These are phyloP conservation scores for Rubus idaeus DNA, from an alignment of 306 rosid genomes.

Conservation along the genomic window DNA sequence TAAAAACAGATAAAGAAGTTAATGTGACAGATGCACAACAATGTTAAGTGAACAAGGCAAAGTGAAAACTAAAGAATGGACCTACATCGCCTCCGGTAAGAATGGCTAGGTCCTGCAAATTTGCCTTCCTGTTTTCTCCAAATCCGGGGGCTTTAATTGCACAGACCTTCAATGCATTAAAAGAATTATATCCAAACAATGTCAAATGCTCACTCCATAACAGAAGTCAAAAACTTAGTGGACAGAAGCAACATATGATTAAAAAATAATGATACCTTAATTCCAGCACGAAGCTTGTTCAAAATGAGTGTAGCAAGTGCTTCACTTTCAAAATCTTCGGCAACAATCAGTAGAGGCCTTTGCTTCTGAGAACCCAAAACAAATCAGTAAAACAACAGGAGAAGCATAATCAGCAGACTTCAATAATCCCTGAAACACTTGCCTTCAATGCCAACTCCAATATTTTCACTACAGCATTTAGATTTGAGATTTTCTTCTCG, in stretches of 20 bases:
- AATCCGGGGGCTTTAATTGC: slow-evolving; percentile 96
- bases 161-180: slow-evolving; percentile 57
- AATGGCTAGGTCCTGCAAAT: slow-evolving; percentile 78
- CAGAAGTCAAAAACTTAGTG: not conserved
- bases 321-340: slow-evolving; percentile 96
- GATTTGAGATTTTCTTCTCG: slow-evolving; percentile 86
- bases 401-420: slow-evolving; percentile 7
- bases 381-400: not conserved
- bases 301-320: slow-evolving; percentile 85
- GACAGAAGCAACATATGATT: too few relatives aligned
- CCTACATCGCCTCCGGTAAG: slow-evolving; percentile 86
- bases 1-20: not conserved
- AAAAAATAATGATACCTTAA: slow-evolving; percentile 51
- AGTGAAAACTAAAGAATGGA: not conserved
- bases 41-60: not conserved
- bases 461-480: slow-evolving; percentile 79
- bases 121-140: slow-evolving; percentile 83
- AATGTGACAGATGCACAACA: not conserved
- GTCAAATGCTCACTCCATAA: slow-evolving; percentile 1
- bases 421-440: slow-evolving; percentile 25
- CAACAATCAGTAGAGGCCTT: slow-evolving; percentile 73
- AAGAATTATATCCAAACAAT: slow-evolving; percentile 1
- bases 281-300: slow-evolving; percentile 92
- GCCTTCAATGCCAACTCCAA: slow-evolving; percentile 93
- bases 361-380: slow-evolving; percentile 49